phyloP scores from a whole-genome alignment of 306 rosid species.

The Rubus parviflorus region DNA sequence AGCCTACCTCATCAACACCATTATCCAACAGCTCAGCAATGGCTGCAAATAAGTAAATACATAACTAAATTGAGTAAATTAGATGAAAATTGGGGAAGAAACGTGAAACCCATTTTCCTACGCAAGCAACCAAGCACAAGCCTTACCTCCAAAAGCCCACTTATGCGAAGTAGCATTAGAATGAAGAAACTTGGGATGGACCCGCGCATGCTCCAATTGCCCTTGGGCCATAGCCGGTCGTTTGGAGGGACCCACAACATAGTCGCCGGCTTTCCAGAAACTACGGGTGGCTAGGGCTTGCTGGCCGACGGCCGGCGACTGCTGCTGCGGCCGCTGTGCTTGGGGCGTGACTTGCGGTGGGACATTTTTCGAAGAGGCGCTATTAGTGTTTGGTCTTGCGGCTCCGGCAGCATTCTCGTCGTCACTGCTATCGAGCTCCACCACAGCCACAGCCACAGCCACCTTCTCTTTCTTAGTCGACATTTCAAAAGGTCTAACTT shows the following conservation, averaged over 20 bases:
- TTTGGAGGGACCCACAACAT: slow-evolving; percentile 39
- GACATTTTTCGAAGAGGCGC: background rate
- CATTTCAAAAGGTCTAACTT: background rate
- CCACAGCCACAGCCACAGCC: background rate
- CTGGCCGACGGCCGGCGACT: background rate
- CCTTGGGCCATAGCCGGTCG: slow-evolving; percentile 36
- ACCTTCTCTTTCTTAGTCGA: slow-evolving; percentile 29
- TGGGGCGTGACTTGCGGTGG: background rate
- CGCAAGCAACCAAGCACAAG: no score
- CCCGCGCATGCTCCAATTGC: slow-evolving; percentile 83
- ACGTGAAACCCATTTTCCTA: no score
- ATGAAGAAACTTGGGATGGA: slow-evolving; percentile 97
- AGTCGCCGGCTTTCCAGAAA: slow-evolving; percentile 91
- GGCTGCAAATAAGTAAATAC: slow-evolving; percentile 46
- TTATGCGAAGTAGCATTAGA: slow-evolving; percentile 96
- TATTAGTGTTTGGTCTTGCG: background rate
- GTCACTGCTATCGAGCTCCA: slow-evolving; percentile 40
- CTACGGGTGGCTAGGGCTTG: slow-evolving; percentile 39
- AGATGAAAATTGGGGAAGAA: background rate
- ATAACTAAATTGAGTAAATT: background rate
- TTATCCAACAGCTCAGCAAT: slow-evolving; percentile 96
- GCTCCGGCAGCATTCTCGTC: slow-evolving; percentile 33
- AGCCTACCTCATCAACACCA: slow-evolving; percentile 88
- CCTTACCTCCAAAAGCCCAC: slow-evolving; percentile 96
- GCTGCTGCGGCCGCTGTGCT: no score